phyloP scores from a whole-genome alignment of 2,329 filamentous ascomycete species.

The Aspergillus novoparasiticus region DNA sequence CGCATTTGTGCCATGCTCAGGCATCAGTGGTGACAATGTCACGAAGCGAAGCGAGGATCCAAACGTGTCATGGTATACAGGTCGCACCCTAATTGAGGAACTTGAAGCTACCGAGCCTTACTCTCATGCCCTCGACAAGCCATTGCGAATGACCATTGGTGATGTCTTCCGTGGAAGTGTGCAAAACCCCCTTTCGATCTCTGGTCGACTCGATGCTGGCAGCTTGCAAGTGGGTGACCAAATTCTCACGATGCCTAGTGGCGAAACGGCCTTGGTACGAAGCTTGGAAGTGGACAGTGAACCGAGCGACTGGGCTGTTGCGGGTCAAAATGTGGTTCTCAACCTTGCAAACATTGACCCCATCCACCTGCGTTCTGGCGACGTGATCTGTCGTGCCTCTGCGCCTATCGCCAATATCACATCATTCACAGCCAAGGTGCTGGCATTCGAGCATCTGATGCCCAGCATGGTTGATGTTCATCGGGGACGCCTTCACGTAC shows the following conservation, averaged over 20 bases:
- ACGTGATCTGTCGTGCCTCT: constrained; percentile 76
- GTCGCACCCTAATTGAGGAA: constrained; percentile 77
- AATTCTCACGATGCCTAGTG: constrained; percentile 76
- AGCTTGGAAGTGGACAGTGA: constrained; percentile 76
- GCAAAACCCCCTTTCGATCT: constrained; percentile 80
- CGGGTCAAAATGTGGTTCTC: constrained; percentile 85
- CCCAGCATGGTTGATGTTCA: constrained; percentile 91
- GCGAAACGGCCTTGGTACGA: constrained; percentile 79
- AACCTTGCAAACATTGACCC: constrained; percentile 84
- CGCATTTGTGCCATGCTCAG: constrained; percentile 86
- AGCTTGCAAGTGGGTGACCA: constrained; percentile 82
- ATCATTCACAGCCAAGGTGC: constrained; percentile 76
- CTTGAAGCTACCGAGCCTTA: constrained; percentile 80
- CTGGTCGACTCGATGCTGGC: constrained; percentile 83
- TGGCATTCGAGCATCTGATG: constrained; percentile 86
- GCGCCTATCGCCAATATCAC: constrained; percentile 71
- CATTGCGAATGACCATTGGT: constrained; percentile 81
- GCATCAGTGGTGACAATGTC: constrained; percentile 86
- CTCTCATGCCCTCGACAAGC: constrained; percentile 70
- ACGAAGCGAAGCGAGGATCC: constrained; percentile 50
- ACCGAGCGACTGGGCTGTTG: constrained; percentile 82
- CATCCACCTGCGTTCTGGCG: constrained; percentile 77
- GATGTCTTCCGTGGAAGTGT: constrained; percentile 82
- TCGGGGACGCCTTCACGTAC: constrained; percentile 76
- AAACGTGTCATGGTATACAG: constrained; percentile 75